Evolutionary conservation across 805 yeast species (phyloP).

Genomic region (Monosporozyma siamensis): DNA sequence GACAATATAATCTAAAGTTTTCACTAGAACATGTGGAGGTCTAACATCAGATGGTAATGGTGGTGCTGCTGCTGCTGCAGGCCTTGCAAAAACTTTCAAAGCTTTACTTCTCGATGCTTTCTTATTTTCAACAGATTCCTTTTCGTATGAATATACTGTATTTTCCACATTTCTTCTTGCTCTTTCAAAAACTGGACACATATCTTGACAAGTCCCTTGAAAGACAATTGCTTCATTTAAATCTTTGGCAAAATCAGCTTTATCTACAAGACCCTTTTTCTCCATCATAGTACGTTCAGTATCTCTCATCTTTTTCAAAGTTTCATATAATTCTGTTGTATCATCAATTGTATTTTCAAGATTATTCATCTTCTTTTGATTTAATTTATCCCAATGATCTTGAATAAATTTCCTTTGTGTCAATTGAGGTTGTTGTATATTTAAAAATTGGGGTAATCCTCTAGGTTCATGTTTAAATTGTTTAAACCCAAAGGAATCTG

Average conservation of each 20-base stretch:
- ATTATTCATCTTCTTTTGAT: constrained; percentile 51
- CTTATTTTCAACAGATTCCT: constrained; percentile 44
- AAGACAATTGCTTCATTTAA: constrained; percentile 83
- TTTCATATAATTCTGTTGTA: constrained; percentile 64
- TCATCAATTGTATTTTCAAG: constrained; percentile 48
- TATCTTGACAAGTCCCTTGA: constrained; percentile 80
- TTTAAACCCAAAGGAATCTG: constrained; percentile 18
- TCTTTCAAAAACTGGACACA: constrained; percentile 94
- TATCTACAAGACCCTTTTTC: constrained; percentile 70
- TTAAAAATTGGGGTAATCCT: constrained; percentile 30
- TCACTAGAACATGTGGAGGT: constrained; percentile 68
- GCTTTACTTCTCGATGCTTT: constrained; percentile 54
- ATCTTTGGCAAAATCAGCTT: constrained; percentile 70
- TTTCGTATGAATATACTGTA: constrained; percentile 73
- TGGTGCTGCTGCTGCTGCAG: constrained; percentile 98
- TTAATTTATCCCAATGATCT: constrained; percentile 65
- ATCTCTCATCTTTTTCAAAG: constrained; percentile 63
- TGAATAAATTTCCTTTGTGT: constrained; percentile 22
- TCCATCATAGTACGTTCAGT: constrained; percentile 75
- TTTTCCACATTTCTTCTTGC: constrained; percentile 80
- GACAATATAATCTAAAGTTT: constrained; percentile 64
- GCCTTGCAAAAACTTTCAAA: constrained; percentile 87
- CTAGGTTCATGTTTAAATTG: constrained; percentile 16
- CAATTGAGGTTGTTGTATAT: constrained; percentile 32
- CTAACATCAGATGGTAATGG: constrained; percentile 96